These are phyloP conservation scores for Thraustochytrium sp. DNA, from an alignment of 352 stramenopile species.

Conservation along the genomic window DNA sequence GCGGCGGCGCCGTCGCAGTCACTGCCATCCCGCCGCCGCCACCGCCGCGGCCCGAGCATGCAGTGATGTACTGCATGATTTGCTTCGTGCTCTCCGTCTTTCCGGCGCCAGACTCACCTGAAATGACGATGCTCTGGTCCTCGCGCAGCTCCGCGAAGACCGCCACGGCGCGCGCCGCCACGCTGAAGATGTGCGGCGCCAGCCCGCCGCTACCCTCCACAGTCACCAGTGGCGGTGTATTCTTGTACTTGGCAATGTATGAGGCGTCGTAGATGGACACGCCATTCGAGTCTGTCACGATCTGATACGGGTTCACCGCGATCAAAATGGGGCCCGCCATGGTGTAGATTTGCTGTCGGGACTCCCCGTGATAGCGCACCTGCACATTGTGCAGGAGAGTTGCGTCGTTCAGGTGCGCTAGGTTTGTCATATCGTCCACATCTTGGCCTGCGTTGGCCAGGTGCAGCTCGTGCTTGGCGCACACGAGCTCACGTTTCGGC, in stretches of 20 bases:
- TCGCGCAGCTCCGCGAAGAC: conserved; percentile 64
- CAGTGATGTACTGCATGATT: conserved; percentile 65
- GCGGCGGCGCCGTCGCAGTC: background rate
- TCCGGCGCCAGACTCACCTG: conserved; percentile 80
- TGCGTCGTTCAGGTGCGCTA: conserved; percentile 46
- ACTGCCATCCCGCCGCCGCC: background rate
- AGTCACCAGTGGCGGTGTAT: background rate
- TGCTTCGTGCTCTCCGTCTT: conserved; percentile 96
- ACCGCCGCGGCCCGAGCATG: background rate
- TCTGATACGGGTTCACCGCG: conserved; percentile 61
- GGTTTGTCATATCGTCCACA: conserved; percentile 46
- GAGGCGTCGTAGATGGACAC: conserved; percentile 53
- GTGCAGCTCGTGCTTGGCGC: background rate
- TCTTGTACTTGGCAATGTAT: conserved; percentile 44
- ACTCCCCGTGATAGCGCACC: conserved; percentile 76
- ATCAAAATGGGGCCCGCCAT: conserved; percentile 64
- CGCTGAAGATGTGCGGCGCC: conserved; percentile 74
- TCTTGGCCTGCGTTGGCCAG: background rate
- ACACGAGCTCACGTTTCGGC: background rate
- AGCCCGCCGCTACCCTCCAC: background rate
- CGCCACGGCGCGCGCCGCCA: conserved; percentile 62
- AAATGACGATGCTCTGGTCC: conserved; percentile 88
- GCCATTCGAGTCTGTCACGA: conserved; percentile 52
- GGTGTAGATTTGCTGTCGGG: conserved; percentile 61
- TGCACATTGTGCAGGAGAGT: conserved; percentile 47